Percentiles rank a stretch among this genome's conserved stretches.
Evolutionary conservation across 2,329 filamentous ascomycete species (phyloP).

Genomic region (Mollisiaceae sp.): DNA sequence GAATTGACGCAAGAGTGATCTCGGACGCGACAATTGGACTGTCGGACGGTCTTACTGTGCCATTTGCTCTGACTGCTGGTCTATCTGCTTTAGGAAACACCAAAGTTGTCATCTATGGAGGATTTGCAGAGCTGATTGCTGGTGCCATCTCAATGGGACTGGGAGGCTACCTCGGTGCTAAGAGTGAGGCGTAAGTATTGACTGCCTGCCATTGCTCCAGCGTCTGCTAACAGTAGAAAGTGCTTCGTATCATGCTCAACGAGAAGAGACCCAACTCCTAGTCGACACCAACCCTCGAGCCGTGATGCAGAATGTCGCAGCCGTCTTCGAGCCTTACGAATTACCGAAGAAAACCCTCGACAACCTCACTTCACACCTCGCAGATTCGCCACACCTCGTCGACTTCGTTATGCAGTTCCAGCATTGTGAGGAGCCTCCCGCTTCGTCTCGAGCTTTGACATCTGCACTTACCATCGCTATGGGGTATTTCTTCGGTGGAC

Average conservation of each 20-base stretch:
- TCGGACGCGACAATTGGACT: constrained; percentile 65
- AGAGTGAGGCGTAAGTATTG: constrained; percentile 47
- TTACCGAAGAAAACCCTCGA: constrained; percentile 39
- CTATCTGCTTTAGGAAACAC: constrained; percentile 55
- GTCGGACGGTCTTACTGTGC: constrained; percentile 66
- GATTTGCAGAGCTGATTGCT: constrained; percentile 64
- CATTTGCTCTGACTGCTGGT: constrained; percentile 66
- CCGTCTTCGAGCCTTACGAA: constrained; percentile 44
- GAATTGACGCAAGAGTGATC: constrained; percentile 44
- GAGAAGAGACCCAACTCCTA: constrained; percentile 37
- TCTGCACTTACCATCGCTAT: constrained; percentile 61
- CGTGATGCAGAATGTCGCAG: constrained; percentile 40
- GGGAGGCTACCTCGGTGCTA: constrained; percentile 62
- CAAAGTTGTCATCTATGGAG: constrained; percentile 60
- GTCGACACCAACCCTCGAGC: constrained; percentile 36
- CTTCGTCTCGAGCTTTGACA: constrained; percentile 40
- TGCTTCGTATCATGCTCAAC: constrained; percentile 41
- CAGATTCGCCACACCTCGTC: constrained; percentile 42
- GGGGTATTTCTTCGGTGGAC: constrained; percentile 61
- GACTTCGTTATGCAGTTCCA: constrained; percentile 48
- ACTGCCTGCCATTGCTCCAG: not conserved
- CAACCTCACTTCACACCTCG: constrained; percentile 44
- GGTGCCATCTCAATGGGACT: constrained; percentile 68
- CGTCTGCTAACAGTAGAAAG: constrained; percentile 34
- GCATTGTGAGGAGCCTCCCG: constrained; percentile 40